phyloP scores from a whole-genome alignment of 2,329 filamentous ascomycete genomes.

The Coniochaeta sp. region DNA sequence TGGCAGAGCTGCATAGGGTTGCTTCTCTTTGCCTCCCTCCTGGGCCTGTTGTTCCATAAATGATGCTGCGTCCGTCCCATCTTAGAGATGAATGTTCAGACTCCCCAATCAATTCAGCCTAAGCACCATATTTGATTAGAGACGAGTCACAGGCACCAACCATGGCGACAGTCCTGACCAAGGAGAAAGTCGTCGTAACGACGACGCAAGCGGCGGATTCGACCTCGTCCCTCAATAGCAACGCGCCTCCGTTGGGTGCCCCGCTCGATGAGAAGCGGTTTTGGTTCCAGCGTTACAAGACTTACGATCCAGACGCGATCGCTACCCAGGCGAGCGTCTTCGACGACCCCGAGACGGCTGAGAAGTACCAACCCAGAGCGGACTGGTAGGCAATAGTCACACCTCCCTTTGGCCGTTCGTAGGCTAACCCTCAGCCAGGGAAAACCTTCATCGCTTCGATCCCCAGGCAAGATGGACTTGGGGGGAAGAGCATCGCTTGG shows the following conservation, averaged over 20 bases:
- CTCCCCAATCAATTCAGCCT: background rate
- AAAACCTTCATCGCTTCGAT: slow-evolving; percentile 2
- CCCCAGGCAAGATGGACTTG: background rate
- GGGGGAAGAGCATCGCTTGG: background rate
- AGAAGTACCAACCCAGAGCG: slow-evolving; percentile 23
- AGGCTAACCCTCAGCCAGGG: background rate
- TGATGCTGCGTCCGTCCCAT: background rate
- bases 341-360: slow-evolving; percentile 26
- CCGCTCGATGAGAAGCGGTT: slow-evolving; percentile 20
- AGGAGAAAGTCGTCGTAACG: slow-evolving; percentile 6
- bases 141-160: background rate
- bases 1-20: background rate
- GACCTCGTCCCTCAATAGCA: slow-evolving; percentile 9
- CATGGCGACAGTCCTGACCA: slow-evolving; percentile 18
- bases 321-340: slow-evolving; percentile 32
- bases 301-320: slow-evolving; percentile 23
- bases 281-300: slow-evolving; percentile 21
- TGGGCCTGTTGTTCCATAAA: background rate
- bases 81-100: background rate
- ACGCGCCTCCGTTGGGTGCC: slow-evolving; percentile 19
- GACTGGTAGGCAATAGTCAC: slow-evolving; percentile 15
- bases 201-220: slow-evolving; percentile 7
- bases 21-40: background rate
- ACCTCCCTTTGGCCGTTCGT: background rate
- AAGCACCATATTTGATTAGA: background rate